Evolutionary conservation across 306 rosid genomes (phyloP).

Genomic region (Prunus mongolica): DNA sequence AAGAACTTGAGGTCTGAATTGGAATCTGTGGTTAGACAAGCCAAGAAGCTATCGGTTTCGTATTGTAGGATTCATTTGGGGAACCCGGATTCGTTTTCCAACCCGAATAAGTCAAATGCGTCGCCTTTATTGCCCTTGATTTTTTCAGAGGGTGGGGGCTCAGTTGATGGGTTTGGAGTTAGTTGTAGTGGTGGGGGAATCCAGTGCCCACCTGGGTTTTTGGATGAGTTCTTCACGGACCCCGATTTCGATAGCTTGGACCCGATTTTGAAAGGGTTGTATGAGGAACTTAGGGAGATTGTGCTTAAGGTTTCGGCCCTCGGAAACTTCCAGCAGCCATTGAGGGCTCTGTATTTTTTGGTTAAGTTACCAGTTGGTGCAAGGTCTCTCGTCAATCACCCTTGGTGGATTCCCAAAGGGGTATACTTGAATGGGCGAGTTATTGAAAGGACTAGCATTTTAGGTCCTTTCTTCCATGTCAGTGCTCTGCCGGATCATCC

Average conservation of each 20-base stretch:
- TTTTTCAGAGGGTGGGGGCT: slow-evolving; percentile 58
- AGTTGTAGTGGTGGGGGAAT: slow-evolving; percentile 38
- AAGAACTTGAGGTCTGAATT: slow-evolving; percentile 52
- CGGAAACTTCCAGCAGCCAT: slow-evolving; percentile 82
- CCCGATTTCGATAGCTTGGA: slow-evolving; percentile 79
- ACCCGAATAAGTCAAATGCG: neutral
- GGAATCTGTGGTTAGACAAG: slow-evolving; percentile 58
- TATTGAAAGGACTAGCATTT: slow-evolving; percentile 94
- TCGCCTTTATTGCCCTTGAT: slow-evolving; percentile 72
- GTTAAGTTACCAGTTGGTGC: slow-evolving; percentile 84
- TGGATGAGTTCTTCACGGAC: slow-evolving; percentile 82
- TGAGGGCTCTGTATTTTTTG: slow-evolving; percentile 73
- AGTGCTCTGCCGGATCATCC: slow-evolving; percentile 86
- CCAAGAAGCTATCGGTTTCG: slow-evolving; percentile 67
- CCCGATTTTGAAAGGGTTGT: slow-evolving; percentile 68
- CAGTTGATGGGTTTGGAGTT: slow-evolving; percentile 49
- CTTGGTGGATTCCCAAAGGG: slow-evolving; percentile 94
- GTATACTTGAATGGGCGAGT: slow-evolving; percentile 87
- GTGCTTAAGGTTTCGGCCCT: slow-evolving; percentile 88
- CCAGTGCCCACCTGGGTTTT: slow-evolving; percentile 77
- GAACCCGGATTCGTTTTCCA: slow-evolving; percentile 63
- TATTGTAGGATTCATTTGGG: slow-evolving; percentile 82
- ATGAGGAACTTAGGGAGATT: slow-evolving; percentile 77
- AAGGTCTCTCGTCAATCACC: slow-evolving; percentile 71
- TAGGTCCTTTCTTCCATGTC: slow-evolving; percentile 91